Conservation (phyloP, 129 eudicot genomes). For the Centrapalus pauciflorus region DNA sequence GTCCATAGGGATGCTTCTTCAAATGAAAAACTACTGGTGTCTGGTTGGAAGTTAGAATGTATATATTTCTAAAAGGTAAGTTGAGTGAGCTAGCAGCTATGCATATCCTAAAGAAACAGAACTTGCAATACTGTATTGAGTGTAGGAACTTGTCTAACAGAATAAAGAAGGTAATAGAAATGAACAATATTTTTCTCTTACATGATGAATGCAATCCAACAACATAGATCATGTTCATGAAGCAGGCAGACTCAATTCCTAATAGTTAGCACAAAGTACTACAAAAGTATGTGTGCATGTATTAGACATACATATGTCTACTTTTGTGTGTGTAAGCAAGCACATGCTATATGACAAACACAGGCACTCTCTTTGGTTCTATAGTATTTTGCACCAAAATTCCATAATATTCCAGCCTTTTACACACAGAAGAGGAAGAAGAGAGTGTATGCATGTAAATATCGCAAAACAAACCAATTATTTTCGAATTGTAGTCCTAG, state of each 20-base stretch:
- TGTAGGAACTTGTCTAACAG: background rate
- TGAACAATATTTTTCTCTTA: background rate
- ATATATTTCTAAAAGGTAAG: background rate
- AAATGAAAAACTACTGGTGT: background rate
- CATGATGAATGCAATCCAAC: background rate
- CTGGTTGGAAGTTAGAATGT: background rate
- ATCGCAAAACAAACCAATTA: too few relatives aligned
- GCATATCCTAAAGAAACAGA: background rate
- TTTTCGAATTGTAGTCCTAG: background rate
- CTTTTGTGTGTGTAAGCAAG: background rate
- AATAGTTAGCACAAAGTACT: background rate
- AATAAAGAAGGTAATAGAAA: background rate
- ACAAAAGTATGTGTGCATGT: background rate
- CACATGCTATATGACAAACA: background rate
- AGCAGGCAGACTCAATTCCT: background rate
- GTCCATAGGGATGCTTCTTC: slow-evolving; percentile 5
- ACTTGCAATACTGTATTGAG: background rate
- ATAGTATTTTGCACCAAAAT: background rate
- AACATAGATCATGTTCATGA: background rate
- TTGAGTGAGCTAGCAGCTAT: background rate
- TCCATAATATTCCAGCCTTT: background rate
- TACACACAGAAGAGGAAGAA: too few relatives aligned
- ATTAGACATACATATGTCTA: background rate
- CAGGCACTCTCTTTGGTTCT: background rate
- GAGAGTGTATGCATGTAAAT: too few relatives aligned